phyloP scores from a whole-genome alignment of 495 filamentous ascomycete species.

The Letharia columbiana region DNA sequence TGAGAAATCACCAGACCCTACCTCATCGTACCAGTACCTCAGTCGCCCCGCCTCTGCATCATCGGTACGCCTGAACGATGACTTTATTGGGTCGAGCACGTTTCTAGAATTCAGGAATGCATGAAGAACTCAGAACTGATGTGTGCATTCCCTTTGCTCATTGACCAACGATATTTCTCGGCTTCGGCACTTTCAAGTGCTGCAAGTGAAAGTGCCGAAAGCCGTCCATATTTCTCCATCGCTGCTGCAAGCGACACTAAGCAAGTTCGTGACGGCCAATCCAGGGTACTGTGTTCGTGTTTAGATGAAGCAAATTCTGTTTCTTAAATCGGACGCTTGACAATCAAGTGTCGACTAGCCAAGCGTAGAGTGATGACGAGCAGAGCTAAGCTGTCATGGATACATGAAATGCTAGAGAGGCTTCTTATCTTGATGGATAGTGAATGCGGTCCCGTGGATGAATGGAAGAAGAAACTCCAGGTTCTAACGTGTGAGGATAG shows the following conservation, averaged over 20 bases:
- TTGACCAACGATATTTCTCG: too few species aligned
- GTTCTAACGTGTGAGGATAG: background rate
- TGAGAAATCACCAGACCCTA: too few species aligned
- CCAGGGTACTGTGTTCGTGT: background rate
- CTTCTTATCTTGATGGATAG: background rate
- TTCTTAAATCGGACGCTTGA: conserved; percentile 33
- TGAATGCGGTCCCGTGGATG: background rate
- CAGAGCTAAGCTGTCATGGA: conserved; percentile 27
- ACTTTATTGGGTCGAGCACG: too few species aligned
- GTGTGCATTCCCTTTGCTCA: too few species aligned
- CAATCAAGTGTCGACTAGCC: conserved; percentile 29
- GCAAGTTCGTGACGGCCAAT: background rate
- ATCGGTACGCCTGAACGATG: too few species aligned
- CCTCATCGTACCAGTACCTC: too few species aligned
- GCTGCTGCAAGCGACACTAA: background rate
- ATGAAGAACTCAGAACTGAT: background rate
- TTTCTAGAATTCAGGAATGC: background rate
- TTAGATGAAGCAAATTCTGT: background rate
- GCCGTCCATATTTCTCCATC: background rate
- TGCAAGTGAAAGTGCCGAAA: too few species aligned
- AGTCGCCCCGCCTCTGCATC: too few species aligned
- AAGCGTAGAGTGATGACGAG: conserved; percentile 32
- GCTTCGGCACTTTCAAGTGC: background rate
- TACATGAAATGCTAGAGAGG: conserved; percentile 22
- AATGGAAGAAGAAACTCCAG: too few species aligned